Evolutionary conservation across 768 basidiomycete species (phyloP).

Genomic region (Pseudohyphozyma bogoriensis): DNA sequence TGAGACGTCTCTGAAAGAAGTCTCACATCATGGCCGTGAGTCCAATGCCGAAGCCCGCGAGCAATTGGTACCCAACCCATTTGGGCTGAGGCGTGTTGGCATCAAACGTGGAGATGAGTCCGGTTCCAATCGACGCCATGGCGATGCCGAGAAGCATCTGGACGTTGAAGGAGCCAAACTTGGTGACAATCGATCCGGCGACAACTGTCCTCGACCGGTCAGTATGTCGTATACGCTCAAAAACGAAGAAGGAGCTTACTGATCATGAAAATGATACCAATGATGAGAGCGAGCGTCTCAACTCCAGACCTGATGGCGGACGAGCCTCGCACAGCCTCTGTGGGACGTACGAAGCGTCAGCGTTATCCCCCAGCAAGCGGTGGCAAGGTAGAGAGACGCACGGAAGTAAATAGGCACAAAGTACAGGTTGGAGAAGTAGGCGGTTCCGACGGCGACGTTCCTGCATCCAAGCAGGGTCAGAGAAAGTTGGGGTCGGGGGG

Average conservation of each 20-base stretch:
- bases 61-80: conserved; percentile 7
- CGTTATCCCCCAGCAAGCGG: too few species aligned
- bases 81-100: neutral
- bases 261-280: conserved; percentile 1
- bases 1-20: too few species aligned
- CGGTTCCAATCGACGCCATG: conserved; percentile 12
- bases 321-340: conserved; percentile 9
- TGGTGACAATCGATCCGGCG: conserved; percentile 11
- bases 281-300: conserved; percentile 16
- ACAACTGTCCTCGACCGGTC: too few species aligned
- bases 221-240: too few species aligned
- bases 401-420: neutral
- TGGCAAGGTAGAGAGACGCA: too few species aligned
- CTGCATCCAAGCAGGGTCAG: too few species aligned
- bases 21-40: conserved; percentile 13
- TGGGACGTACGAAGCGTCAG: too few species aligned
- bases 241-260: too few species aligned
- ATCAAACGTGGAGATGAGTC: conserved; percentile 10
- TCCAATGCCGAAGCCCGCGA: neutral
- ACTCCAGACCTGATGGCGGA: conserved; percentile 15
- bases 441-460: conserved; percentile 12
- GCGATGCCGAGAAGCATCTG: conserved; percentile 6
- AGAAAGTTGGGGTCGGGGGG: neutral
- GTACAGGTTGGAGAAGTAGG: conserved; percentile 5
- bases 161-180: neutral